Evolutionary conservation across 306 rosid genomes (phyloP).

Genomic region (Gillenia trifoliata): DNA sequence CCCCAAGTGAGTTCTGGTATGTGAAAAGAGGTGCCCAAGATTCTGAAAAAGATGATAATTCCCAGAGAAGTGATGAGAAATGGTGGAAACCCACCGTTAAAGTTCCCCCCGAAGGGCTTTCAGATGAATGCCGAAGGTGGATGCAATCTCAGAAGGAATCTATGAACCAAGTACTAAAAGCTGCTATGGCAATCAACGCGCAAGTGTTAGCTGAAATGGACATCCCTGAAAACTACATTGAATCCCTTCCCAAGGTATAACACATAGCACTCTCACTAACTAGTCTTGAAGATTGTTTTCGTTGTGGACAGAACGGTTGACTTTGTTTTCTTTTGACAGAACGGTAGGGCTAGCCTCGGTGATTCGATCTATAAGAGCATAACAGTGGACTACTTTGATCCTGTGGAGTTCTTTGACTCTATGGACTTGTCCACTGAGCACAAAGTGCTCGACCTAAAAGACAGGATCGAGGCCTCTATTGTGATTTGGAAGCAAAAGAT

Average conservation of each 20-base stretch:
- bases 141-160: slow-evolving; percentile 60
- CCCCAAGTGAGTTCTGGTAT: slow-evolving; percentile 79
- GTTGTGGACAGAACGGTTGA: background rate
- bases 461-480: slow-evolving; percentile 83
- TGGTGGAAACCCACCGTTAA: slow-evolving; percentile 91
- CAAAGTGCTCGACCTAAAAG: slow-evolving; percentile 77
- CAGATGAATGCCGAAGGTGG: slow-evolving; percentile 62
- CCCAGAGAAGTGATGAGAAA: slow-evolving; percentile 59
- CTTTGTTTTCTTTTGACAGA: slow-evolving; percentile 36
- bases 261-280: background rate
- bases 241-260: slow-evolving; percentile 80
- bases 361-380: slow-evolving; percentile 66
- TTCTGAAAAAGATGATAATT: slow-evolving; percentile 24
- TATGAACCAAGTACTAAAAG: slow-evolving; percentile 77
- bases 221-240: slow-evolving; percentile 81
- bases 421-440: slow-evolving; percentile 77
- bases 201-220: slow-evolving; percentile 77
- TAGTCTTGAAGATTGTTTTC: background rate
- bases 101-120: slow-evolving; percentile 63
- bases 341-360: slow-evolving; percentile 86
- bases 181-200: slow-evolving; percentile 96
- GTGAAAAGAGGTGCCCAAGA: slow-evolving; percentile 46
- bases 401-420: slow-evolving; percentile 52
- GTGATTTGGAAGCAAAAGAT: slow-evolving; percentile 95
- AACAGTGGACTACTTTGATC: slow-evolving; percentile 67